phyloP scores from a whole-genome alignment of 495 filamentous ascomycete genomes.

The Aspergillus baeticus region DNA sequence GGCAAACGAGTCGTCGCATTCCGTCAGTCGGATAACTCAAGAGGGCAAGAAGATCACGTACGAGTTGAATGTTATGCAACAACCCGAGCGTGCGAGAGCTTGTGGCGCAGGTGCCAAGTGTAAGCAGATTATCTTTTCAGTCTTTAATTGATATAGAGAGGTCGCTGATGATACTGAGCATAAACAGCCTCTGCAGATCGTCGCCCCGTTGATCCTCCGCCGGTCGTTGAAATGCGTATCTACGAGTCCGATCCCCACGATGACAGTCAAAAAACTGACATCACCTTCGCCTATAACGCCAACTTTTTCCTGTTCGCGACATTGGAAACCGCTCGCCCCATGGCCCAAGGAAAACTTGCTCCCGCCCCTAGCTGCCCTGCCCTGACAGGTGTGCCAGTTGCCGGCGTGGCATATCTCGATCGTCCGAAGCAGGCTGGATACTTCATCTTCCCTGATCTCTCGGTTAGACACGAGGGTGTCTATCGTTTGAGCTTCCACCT shows the following conservation, averaged over 20 bases:
- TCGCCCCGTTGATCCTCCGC: slow-evolving; percentile 93
- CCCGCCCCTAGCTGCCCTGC: slow-evolving; percentile 73
- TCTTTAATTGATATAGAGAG: background rate
- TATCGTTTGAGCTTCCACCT: slow-evolving; percentile 88
- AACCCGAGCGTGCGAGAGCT: slow-evolving; percentile 92
- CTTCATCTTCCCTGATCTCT: slow-evolving; percentile 97
- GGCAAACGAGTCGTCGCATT: slow-evolving; percentile 58
- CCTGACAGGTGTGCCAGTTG: slow-evolving; percentile 91
- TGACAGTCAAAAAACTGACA: slow-evolving; percentile 58
- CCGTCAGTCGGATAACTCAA: slow-evolving; percentile 65
- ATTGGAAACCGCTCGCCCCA: slow-evolving; percentile 80
- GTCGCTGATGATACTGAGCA: slow-evolving; percentile 4
- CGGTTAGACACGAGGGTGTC: slow-evolving; percentile 91
- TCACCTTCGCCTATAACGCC: slow-evolving; percentile 91
- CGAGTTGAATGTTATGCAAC: slow-evolving; percentile 82
- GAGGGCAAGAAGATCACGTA: slow-evolving; percentile 83
- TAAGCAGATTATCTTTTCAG: slow-evolving; percentile 42
- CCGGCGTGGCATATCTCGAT: slow-evolving; percentile 95
- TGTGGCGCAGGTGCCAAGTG: slow-evolving; percentile 95
- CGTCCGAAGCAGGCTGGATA: slow-evolving; percentile 89
- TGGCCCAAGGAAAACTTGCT: slow-evolving; percentile 76
- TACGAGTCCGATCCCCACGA: slow-evolving; percentile 70
- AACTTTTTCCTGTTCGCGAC: slow-evolving; percentile 98
- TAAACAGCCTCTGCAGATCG: slow-evolving; percentile 84
- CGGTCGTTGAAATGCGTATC: slow-evolving; percentile 90